Conservation (phyloP, 495 filamentous ascomycete species). For the Cenococcum geophilum region DNA sequence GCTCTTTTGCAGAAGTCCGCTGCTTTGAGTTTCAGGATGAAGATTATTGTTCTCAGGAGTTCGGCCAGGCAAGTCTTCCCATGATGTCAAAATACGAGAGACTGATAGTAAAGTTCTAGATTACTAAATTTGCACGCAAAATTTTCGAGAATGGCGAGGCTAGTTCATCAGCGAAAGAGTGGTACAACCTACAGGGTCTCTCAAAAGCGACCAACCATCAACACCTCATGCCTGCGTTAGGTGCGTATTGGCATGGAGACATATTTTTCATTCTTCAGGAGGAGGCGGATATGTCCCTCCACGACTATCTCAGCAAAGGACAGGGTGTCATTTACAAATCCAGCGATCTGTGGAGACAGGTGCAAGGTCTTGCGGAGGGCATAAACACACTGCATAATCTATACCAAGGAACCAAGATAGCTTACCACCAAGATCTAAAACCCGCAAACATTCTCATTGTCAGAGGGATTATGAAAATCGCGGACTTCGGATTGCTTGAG, state of each 20-base stretch:
- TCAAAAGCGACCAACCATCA: constrained; percentile 2
- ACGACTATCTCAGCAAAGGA: constrained; percentile 7
- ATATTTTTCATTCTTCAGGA: constrained; percentile 7
- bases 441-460: constrained; percentile 10
- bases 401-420: constrained; percentile 5
- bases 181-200: constrained; percentile 6
- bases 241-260: constrained; percentile 2
- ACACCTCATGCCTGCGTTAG: constrained; percentile 4
- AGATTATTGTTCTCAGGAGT: neutral
- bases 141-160: constrained; percentile 4
- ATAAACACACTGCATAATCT: constrained; percentile 3
- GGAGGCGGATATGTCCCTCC: constrained; percentile 7
- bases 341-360: constrained; percentile 3
- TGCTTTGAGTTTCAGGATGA: neutral
- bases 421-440: constrained; percentile 11
- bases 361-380: constrained; percentile 2
- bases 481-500: constrained; percentile 9
- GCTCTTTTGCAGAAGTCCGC: too few species aligned
- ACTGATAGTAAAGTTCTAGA: neutral
- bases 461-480: constrained; percentile 4
- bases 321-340: constrained; percentile 4
- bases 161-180: neutral
- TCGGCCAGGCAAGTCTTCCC: neutral
- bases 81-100: too few species aligned
- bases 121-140: constrained; percentile 7